These are phyloP conservation scores for Xylaria multiplex DNA, from an alignment of 2,329 filamentous ascomycete genomes.

Conservation along the genomic window DNA sequence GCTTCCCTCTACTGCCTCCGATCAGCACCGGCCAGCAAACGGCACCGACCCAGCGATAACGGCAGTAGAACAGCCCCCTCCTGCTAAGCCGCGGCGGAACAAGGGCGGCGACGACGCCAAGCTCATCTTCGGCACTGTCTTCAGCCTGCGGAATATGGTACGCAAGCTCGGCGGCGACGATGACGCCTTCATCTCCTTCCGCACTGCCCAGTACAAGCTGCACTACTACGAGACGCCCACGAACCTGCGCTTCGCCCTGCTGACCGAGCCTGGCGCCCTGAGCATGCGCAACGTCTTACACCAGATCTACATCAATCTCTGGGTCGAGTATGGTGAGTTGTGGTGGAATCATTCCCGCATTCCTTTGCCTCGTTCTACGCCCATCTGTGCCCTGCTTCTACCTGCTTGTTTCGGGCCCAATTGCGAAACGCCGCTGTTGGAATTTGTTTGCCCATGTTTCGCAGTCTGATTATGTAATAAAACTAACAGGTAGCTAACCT, in stretches of 20 bases:
- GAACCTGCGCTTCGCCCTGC: slow-evolving; percentile 94
- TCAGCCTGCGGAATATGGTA: slow-evolving; percentile 95
- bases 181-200: slow-evolving; percentile 93
- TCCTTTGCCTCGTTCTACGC: neutral
- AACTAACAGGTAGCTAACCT: slow-evolving; percentile 37
- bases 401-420: neutral
- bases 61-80: slow-evolving; percentile 15
- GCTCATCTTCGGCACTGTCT: slow-evolving; percentile 95
- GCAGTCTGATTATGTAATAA: neutral
- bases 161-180: slow-evolving; percentile 93
- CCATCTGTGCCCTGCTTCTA: neutral
- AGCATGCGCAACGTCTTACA: slow-evolving; percentile 95
- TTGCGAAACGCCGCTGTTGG: neutral
- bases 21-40: slow-evolving; percentile 26
- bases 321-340: slow-evolving; percentile 86
- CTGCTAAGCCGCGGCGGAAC: slow-evolving; percentile 26
- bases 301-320: slow-evolving; percentile 98
- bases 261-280: slow-evolving; percentile 87
- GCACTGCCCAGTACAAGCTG: slow-evolving; percentile 94
- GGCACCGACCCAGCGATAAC: slow-evolving; percentile 29
- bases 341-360: too few species aligned
- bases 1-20: slow-evolving; percentile 50
- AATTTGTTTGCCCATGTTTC: neutral
- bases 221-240: slow-evolving; percentile 99
- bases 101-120: slow-evolving; percentile 83